These are phyloP conservation scores for Phaseolus lunatus DNA, from an alignment of 306 rosid species.

Conservation along the genomic window DNA sequence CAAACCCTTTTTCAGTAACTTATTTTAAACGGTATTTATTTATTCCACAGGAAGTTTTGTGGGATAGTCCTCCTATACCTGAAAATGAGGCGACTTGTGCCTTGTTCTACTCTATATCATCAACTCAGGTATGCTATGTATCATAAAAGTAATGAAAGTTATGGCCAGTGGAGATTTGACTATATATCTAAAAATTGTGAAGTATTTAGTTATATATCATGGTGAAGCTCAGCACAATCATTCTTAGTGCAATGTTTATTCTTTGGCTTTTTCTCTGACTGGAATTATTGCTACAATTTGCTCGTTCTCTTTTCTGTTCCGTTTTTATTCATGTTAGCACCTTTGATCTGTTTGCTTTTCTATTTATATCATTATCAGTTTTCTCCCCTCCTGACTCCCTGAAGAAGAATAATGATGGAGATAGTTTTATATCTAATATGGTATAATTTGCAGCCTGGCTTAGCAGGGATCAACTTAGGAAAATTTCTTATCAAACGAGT, in stretches of 20 bases:
- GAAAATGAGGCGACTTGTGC: conserved; percentile 92
- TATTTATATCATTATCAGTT: conserved; percentile 1
- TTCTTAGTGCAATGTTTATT: conserved; percentile 40
- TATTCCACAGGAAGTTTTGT: conserved; percentile 79
- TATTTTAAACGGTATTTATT: conserved; percentile 19
- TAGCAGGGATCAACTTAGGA: conserved; percentile 93
- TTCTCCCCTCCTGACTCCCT: conserved; percentile 16
- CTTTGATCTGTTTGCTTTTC: conserved; percentile 42
- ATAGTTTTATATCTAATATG: conserved; percentile 42
- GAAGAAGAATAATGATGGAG: conserved; percentile 24
- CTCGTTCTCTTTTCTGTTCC: conserved; percentile 22
- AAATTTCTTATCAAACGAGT: conserved; percentile 94
- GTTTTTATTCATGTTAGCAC: conserved; percentile 35
- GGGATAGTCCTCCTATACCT: conserved; percentile 90
- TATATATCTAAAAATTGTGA: not conserved
- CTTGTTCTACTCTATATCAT: conserved; percentile 92
- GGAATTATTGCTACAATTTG: conserved; percentile 22
- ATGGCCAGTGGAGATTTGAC: conserved; percentile 31
- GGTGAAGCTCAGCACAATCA: conserved; percentile 23
- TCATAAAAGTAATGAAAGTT: conserved; percentile 16
- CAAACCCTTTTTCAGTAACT: conserved; percentile 26
- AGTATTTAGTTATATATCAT: conserved; percentile 25
- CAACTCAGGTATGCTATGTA: conserved; percentile 78
- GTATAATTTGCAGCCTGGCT: conserved; percentile 76
- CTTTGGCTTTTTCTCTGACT: conserved; percentile 32